Conservation (phyloP, 306 rosid species). For the Cyclanthera cordifolia region DNA sequence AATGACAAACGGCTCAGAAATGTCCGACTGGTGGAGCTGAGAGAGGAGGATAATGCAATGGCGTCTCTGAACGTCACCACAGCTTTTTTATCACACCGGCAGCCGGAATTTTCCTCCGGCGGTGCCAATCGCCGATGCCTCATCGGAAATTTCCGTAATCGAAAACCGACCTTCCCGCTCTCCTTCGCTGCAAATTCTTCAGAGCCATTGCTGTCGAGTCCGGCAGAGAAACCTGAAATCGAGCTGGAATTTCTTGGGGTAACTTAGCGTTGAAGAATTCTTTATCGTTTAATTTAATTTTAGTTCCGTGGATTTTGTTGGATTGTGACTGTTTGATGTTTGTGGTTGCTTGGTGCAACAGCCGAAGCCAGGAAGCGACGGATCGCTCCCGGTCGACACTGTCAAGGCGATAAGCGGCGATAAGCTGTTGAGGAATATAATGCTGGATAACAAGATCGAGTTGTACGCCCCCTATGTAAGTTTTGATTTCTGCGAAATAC, state of each 20-base stretch:
- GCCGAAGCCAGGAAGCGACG: conserved; percentile 60
- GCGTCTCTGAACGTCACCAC: conserved; percentile 34
- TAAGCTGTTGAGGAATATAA: conserved; percentile 72
- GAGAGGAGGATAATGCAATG: conserved; percentile 25
- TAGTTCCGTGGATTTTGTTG: not conserved
- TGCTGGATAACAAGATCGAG: conserved; percentile 76
- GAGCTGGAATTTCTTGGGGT: conserved; percentile 83
- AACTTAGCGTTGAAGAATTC: not conserved
- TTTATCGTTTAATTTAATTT: not conserved
- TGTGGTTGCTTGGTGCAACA: conserved; percentile 18
- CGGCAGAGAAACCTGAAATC: conserved; percentile 39
- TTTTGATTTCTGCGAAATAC: conserved; percentile 11
- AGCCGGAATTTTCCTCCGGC: conserved; percentile 15
- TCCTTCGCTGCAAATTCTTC: conserved; percentile 23
- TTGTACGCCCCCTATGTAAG: conserved; percentile 91
- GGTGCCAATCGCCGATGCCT: not conserved
- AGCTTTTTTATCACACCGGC: conserved; percentile 22
- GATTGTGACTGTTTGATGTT: not conserved
- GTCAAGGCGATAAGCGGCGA: conserved; percentile 60
- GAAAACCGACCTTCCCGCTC: conserved; percentile 19
- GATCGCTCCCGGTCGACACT: conserved; percentile 52
- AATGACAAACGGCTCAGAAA: not conserved
- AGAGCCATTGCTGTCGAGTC: conserved; percentile 22
- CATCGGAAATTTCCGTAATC: conserved; percentile 9
- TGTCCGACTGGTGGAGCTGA: not conserved